Conservation (phyloP, 441 rosid genomes). For the Populus hybrid region DNA sequence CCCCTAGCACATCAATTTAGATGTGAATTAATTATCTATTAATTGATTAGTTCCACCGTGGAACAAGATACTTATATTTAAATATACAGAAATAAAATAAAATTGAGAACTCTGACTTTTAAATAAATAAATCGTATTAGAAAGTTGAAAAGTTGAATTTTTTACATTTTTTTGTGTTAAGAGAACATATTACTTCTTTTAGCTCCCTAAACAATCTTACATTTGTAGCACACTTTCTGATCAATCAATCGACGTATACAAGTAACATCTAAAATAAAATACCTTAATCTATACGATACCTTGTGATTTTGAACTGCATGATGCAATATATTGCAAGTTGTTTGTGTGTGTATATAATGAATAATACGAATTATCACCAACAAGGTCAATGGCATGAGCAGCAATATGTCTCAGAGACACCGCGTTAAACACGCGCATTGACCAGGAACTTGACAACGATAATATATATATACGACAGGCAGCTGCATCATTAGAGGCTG, state of each 20-base stretch:
- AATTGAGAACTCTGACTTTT: background rate
- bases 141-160: background rate
- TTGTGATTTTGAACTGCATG: background rate
- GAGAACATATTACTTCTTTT: too few relatives aligned
- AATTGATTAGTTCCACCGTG: background rate
- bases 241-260: background rate
- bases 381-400: slow-evolving; percentile 34
- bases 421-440: slow-evolving; percentile 39
- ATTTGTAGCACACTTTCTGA: background rate
- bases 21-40: background rate
- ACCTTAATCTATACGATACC: background rate
- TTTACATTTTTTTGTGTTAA: too few relatives aligned
- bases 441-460: slow-evolving; percentile 26
- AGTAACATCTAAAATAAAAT: background rate
- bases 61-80: background rate
- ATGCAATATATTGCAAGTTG: background rate
- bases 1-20: background rate
- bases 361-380: background rate
- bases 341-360: background rate
- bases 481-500: background rate
- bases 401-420: background rate
- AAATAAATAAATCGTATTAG: background rate
- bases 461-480: background rate
- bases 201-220: background rate
- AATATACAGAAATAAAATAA: too few relatives aligned